Evolutionary conservation across 805 yeast species (phyloP).

Genomic region (Grigorovia yakushimaensis): DNA sequence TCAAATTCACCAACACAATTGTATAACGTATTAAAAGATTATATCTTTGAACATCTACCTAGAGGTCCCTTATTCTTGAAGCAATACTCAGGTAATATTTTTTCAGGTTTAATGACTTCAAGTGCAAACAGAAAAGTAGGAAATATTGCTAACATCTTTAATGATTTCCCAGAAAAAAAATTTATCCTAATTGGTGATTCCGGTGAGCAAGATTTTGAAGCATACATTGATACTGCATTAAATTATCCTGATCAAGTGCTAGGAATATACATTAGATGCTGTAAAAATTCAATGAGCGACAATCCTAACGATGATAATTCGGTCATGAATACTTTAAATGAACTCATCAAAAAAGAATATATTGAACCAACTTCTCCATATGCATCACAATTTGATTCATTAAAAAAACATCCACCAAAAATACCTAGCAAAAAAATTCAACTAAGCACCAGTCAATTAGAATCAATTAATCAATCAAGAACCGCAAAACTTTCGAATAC

Average conservation of each 20-base stretch:
- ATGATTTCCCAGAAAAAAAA: constrained; percentile 66
- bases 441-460: constrained; percentile 10
- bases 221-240: constrained; percentile 64
- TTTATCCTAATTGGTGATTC: constrained; percentile 90
- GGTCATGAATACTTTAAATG: constrained; percentile 25
- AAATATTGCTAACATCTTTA: constrained; percentile 50
- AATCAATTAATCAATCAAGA: constrained; percentile 7
- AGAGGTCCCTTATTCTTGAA: constrained; percentile 77
- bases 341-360: constrained; percentile 10
- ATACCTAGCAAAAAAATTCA: constrained; percentile 17
- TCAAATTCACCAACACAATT: constrained; percentile 95
- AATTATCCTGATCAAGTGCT: constrained; percentile 51
- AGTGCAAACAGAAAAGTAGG: constrained; percentile 70
- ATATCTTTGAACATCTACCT: constrained; percentile 44
- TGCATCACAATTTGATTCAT: too few relatives aligned
- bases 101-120: constrained; percentile 79
- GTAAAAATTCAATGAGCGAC: constrained; percentile 58
- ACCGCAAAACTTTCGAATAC: constrained; percentile 25
- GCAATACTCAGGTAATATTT: constrained; percentile 72
- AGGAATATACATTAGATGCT: constrained; percentile 75
- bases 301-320: constrained; percentile 29
- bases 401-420: constrained; percentile 9
- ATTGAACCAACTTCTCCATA: constrained; percentile 1
- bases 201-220: constrained; percentile 91
- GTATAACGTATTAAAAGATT: constrained; percentile 37